Percentiles rank a stretch among this genome's conserved stretches.
Conservation (phyloP, 176 grass and related monocot species). For the Oryza glumipatula region DNA sequence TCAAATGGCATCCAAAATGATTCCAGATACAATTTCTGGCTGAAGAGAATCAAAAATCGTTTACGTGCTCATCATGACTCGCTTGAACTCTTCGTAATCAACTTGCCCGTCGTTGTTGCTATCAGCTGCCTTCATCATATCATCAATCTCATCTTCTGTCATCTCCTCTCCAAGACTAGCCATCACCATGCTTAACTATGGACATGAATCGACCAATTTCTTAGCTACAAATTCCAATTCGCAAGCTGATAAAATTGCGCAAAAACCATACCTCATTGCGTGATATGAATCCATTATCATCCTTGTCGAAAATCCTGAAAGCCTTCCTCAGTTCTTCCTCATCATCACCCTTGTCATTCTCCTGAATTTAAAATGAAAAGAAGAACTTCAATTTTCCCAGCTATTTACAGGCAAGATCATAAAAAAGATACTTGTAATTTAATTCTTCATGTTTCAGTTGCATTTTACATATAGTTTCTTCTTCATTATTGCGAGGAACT, state of each 20-base stretch:
- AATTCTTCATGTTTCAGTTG: background rate
- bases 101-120: background rate
- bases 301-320: background rate
- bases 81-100: background rate
- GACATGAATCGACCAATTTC: background rate
- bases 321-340: background rate
- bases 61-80: background rate
- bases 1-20: background rate
- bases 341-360: background rate
- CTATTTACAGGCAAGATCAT: background rate
- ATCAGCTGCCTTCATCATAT: background rate
- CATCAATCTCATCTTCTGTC: background rate
- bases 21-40: background rate
- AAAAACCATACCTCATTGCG: background rate
- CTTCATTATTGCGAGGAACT: background rate
- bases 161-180: background rate
- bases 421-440: background rate
- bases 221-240: background rate
- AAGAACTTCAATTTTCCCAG: background rate
- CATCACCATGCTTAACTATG: background rate
- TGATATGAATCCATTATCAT: background rate
- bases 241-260: background rate
- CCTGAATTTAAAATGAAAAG: background rate
- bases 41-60: background rate
- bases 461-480: background rate